These are phyloP conservation scores for Emergomyces orientalis DNA, from an alignment of 2,329 filamentous ascomycete species.

Conservation along the genomic window DNA sequence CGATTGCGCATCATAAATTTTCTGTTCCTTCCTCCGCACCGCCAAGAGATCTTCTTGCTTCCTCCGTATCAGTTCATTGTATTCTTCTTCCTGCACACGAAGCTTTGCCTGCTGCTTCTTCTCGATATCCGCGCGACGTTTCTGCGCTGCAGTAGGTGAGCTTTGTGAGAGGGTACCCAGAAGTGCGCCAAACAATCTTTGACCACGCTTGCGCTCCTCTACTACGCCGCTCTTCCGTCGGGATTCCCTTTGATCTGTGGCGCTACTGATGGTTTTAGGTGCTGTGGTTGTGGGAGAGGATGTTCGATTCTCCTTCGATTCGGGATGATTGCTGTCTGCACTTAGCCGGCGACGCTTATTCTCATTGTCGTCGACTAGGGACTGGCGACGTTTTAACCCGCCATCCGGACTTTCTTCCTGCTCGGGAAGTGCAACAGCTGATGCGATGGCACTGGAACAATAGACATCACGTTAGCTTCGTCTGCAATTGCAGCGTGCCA, in stretches of 20 bases:
- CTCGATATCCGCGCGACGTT: constrained; percentile 69
- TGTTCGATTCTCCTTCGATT: constrained; percentile 8
- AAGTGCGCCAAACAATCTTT: constrained; percentile 75
- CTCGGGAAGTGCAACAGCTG: constrained; percentile 47
- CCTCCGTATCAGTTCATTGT: constrained; percentile 57
- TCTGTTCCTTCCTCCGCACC: constrained; percentile 59
- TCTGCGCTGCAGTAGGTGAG: constrained; percentile 53
- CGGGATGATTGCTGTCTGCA: constrained; percentile 22
- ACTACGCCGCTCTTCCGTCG: constrained; percentile 27
- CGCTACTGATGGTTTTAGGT: neutral
- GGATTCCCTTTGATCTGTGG: constrained; percentile 11
- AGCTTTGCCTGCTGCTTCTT: constrained; percentile 64
- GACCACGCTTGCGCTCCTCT: constrained; percentile 76
- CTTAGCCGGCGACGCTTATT: constrained; percentile 47
- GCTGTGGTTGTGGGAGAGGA: constrained; percentile 17
- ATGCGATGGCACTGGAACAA: constrained; percentile 38
- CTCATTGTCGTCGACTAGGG: constrained; percentile 37
- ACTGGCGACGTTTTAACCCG: constrained; percentile 45
- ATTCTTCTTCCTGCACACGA: constrained; percentile 66
- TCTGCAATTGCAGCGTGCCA: neutral
- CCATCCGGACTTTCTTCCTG: constrained; percentile 25
- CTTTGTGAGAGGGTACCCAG: constrained; percentile 70
- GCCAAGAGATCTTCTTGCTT: constrained; percentile 54
- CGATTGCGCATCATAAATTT: constrained; percentile 63
- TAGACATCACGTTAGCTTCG: neutral